A percentile compares a stretch with the other conserved stretches of the same genome.
phyloP scores from a whole-genome alignment of 306 rosid species.

The Dicorynia guianensis region DNA sequence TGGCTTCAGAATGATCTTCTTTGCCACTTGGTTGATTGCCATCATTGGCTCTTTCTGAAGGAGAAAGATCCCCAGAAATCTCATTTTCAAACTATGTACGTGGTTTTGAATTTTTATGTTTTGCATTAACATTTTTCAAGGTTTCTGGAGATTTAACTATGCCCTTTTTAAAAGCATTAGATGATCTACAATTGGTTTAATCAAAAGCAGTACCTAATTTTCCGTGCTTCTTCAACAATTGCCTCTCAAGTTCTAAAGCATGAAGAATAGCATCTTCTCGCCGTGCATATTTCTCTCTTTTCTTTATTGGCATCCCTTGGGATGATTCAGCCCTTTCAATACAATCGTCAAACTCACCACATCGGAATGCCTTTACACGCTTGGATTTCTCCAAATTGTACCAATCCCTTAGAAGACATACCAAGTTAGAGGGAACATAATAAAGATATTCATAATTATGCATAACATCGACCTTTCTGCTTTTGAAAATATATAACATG shows the following conservation, averaged over 20 bases:
- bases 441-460: neutral
- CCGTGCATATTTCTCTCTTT: constrained; percentile 97
- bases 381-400: constrained; percentile 97
- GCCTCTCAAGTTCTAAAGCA: constrained; percentile 91
- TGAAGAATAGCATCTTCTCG: constrained; percentile 98
- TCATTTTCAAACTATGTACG: constrained; percentile 45
- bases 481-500: neutral
- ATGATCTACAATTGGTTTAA: constrained; percentile 44
- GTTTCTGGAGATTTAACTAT: constrained; percentile 47
- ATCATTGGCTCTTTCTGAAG: constrained; percentile 48
- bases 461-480: neutral
- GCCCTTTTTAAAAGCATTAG: constrained; percentile 52
- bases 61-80: constrained; percentile 41
- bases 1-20: constrained; percentile 56
- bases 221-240: constrained; percentile 66
- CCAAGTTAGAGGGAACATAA: constrained; percentile 36
- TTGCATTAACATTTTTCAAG: constrained; percentile 46
- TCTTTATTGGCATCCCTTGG: constrained; percentile 89
- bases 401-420: constrained; percentile 77
- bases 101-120: constrained; percentile 44
- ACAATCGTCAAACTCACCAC: constrained; percentile 96
- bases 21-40: constrained; percentile 58
- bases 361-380: constrained; percentile 93
- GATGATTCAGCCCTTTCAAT: constrained; percentile 92
- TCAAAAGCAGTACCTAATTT: constrained; percentile 61